Evolutionary conservation across 1,284 basidiomycete species (phyloP), one percentile per base, ranked within the genome.

Genomic region (Anthracocystis panici-leucophaei): DNA sequence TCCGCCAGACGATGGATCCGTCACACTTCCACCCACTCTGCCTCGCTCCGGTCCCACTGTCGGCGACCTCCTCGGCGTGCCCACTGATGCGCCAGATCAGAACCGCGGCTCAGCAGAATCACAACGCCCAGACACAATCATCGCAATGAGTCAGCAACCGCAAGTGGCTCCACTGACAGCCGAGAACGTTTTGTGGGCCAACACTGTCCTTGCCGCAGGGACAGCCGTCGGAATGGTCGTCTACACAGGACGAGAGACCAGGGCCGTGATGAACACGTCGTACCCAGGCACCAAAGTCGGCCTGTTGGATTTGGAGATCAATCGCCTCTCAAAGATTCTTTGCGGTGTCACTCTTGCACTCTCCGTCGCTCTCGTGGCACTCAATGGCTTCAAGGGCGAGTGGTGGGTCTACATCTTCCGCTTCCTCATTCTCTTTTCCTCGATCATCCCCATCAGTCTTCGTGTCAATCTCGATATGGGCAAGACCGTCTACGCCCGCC

Each of bases 401-500:
- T 99, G 96, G 94, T 95, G 94, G 84, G 91, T 98, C 77, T 98
- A 98, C 82, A 91, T 97, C 31, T 93, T 98, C 87, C 90, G 97
- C 33, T 99, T 99, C 86, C 88, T 99, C 62, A 99, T 99, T 82
- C 88, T 99, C 4, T 99, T 99, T 86, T 97, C 94, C 46, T 96
- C 94, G 20, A 99, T 99, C 86, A 99, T 99, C 81, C 97, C 97
- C 27, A 99, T 99, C 87, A 97, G 94, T 88, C 88, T 99, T 57
- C 92, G 97, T 27, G 96, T 99, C 68, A 99, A 99, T 81, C 89
- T 99, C 54, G 97, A 99, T 85, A 98, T 99, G 95, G 97, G 96
- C 68, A 99, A 99, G 87, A 98, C 95, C 0, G 93, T 98, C 45
- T 99, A 99, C 81, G 94, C 94, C 0, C 91, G 92, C 50, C 93